These are phyloP conservation scores for Globisporangium echinulatum DNA, from an alignment of 352 stramenopile genomes.

Conservation along the genomic window DNA sequence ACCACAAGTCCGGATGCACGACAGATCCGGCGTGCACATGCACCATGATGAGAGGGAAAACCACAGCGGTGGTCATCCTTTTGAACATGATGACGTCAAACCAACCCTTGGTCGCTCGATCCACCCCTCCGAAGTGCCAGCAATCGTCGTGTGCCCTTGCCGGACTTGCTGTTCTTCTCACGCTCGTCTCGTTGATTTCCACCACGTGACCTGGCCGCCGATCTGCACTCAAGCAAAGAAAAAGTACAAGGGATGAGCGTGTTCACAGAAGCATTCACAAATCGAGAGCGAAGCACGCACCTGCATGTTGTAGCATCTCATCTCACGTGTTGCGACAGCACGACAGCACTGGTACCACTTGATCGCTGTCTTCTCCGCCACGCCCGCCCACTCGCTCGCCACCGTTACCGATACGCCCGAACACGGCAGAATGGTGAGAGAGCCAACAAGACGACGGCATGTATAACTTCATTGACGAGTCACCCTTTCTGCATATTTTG, in stretches of 20 bases:
- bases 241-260: too few relatives aligned
- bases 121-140: background rate
- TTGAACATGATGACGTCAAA: background rate
- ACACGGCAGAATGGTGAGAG: background rate
- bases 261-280: background rate
- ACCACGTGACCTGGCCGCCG: background rate
- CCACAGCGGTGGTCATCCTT: background rate
- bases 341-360: background rate
- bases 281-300: background rate
- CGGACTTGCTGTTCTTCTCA: slow-evolving; percentile 1
- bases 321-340: background rate
- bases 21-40: background rate
- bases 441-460: background rate
- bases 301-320: background rate
- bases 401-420: background rate
- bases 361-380: background rate
- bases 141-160: background rate
- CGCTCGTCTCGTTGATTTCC: background rate
- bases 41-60: background rate
- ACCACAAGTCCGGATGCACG: background rate
- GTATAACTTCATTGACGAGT: background rate
- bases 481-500: background rate
- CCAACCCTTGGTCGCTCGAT: background rate
- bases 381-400: background rate
- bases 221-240: background rate